phyloP scores from a whole-genome alignment of 192 early-diverging fungal species.

The Bifiguratus adelaidae region DNA sequence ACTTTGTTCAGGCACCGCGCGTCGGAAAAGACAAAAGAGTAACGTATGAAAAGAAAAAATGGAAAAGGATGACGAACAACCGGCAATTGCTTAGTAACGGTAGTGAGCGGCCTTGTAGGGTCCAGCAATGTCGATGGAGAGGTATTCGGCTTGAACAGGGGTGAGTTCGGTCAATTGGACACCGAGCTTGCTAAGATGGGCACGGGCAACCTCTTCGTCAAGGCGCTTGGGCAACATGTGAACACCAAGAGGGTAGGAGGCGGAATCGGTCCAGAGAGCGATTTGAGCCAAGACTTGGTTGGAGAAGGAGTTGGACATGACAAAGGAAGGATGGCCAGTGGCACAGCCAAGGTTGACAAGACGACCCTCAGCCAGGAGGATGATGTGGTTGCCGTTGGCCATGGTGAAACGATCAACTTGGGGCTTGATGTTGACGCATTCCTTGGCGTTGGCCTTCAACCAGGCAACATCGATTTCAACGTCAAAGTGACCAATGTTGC shows the following conservation, averaged over 20 bases:
- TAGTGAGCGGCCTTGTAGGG: constrained; percentile 98
- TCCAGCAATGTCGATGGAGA: constrained; percentile 69
- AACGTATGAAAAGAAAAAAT: too few relatives aligned
- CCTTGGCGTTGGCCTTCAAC: constrained; percentile 89
- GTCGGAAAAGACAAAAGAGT: too few relatives aligned
- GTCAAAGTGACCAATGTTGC: constrained; percentile 99
- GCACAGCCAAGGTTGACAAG: constrained; percentile 99
- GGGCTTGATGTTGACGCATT: constrained; percentile 93
- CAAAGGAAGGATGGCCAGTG: constrained; percentile 97
- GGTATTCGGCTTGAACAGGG: constrained; percentile 58
- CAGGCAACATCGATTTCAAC: constrained; percentile 98
- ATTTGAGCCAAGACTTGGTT: constrained; percentile 99
- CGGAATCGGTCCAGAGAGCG: constrained; percentile 91
- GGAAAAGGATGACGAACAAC: too few relatives aligned
- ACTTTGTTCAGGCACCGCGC: too few relatives aligned
- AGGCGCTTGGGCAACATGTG: constrained; percentile 99
- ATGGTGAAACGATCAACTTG: constrained; percentile 96
- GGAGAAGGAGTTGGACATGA: constrained; percentile 99
- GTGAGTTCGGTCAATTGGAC: constrained; percentile 87
- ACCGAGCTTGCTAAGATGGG: constrained; percentile 90
- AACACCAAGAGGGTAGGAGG: constrained; percentile 85
- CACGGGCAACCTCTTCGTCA: constrained; percentile 96
- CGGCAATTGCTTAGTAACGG: constrained; percentile 75
- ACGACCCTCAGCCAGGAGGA: constrained; percentile 97
- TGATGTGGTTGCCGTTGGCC: constrained; percentile 85